Evolutionary conservation across 768 basidiomycete species (phyloP), one percentile per base, ranked within the genome.

Genomic region (Podaxis sp.): DNA sequence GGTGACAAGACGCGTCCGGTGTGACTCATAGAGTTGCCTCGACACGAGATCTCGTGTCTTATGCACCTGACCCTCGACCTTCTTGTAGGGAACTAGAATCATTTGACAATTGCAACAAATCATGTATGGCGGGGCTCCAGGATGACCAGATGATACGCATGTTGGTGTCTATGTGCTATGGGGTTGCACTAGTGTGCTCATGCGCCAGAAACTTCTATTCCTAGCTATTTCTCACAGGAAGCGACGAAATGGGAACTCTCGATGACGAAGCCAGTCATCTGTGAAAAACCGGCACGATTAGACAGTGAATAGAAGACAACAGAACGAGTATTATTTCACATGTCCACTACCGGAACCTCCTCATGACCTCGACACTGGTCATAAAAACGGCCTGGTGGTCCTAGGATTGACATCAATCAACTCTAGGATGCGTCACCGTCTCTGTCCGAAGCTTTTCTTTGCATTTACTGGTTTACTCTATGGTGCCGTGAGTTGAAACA

Each of bases 201-300:
- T 33, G 33, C 33, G 9, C 33, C 33, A 9, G 33, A 33, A 29
- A 29, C 27, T 29, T 41, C 40, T 41, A 41, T 41, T 41, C 3
- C 15, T 5, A 15, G 9, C 15, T 15, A 8, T 59, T 52, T 60
- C 51, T 33, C 59, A 60, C 59, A 29, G 12, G 59, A 60, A 53
- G 51, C 25, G 17, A 51, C 12, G 38, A 29, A 13, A 19, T 29
- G 25, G 57, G 33, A 9, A 9, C 55, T 29, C 19, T 50, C 37
- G 9, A 27, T 27, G 40, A 53, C 22, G 27, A 52, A 40, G 24
- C 37, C 22, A 15, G 50, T 40, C n/a, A 27, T 59, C 51, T 59
- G 47, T 59, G 38, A 52, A 59, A 41, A 59, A 59, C 37, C 5
- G 6, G 8, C 17, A 59, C 27, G 43, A 53, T 29, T 53, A 41